Percentiles rank a stretch among this genome's conserved stretches.
Evolutionary conservation across 2,329 filamentous ascomycete species (phyloP).

Genomic region (Fusarium penzigii): DNA sequence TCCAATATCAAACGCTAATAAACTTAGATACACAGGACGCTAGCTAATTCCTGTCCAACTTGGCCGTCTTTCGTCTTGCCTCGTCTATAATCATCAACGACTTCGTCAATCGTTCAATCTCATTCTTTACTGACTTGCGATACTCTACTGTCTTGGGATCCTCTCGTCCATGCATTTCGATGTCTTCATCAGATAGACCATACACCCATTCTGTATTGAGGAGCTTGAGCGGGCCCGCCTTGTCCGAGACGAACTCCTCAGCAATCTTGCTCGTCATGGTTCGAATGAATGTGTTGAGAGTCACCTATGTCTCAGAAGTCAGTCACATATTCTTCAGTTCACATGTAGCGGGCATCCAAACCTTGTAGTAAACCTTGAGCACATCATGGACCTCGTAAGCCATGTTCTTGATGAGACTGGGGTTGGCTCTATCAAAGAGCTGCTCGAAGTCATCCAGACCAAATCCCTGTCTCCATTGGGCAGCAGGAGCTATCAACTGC

Average conservation of each 20-base stretch:
- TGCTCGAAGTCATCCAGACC: not conserved
- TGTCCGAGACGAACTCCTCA: constrained; percentile 14
- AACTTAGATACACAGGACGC: no score
- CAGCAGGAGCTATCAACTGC: not conserved
- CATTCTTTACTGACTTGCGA: not conserved
- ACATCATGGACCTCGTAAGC: constrained; percentile 38
- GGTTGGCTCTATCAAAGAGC: constrained; percentile 12
- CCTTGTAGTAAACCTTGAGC: constrained; percentile 40
- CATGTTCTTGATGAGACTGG: constrained; percentile 27
- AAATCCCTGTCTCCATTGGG: no score
- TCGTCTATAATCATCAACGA: no score
- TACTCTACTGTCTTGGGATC: no score
- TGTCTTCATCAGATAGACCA: constrained; percentile 10
- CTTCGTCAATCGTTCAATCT: constrained; percentile 10
- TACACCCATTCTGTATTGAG: constrained; percentile 14
- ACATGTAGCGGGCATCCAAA: constrained; percentile 6
- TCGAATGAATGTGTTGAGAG: constrained; percentile 31
- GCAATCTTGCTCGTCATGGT: constrained; percentile 14
- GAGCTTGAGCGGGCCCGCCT: constrained; percentile 18
- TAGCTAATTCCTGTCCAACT: no score
- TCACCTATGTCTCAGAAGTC: constrained; percentile 17
- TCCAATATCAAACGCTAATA: no score
- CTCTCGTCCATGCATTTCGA: constrained; percentile 7
- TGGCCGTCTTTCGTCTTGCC: no score
- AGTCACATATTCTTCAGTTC: not conserved